Percentiles rank a stretch among this genome's conserved stretches.
Evolutionary conservation across 2,329 filamentous ascomycete genomes (phyloP).

Genomic region (Meredithiella fracta): DNA sequence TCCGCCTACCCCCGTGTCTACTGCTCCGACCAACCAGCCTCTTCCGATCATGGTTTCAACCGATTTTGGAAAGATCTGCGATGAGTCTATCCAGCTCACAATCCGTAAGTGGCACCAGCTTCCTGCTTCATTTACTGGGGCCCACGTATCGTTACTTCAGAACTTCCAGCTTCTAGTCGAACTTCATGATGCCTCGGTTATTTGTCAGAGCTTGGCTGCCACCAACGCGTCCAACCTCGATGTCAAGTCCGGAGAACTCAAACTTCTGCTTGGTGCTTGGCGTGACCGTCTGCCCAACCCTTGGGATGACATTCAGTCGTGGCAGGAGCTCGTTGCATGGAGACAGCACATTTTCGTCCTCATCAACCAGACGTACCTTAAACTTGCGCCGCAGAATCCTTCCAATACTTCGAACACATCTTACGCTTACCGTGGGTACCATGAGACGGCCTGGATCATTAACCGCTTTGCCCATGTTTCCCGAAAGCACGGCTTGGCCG

Average conservation of each 20-base stretch:
- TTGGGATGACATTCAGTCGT: conserved; percentile 98
- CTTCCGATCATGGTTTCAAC: conserved; percentile 24
- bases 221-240: conserved; percentile 80
- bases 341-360: conserved; percentile 96
- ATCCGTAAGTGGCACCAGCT: conserved; percentile 98
- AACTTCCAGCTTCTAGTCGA: conserved; percentile 98
- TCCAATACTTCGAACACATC: conserved; percentile 78
- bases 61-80: conserved; percentile 80
- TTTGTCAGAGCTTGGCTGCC: conserved; percentile 74
- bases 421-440: conserved; percentile 91
- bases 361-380: conserved; percentile 87
- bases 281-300: conserved; percentile 88
- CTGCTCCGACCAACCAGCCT: background rate
- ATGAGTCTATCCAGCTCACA: conserved; percentile 92
- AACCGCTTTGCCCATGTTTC: conserved; percentile 97
- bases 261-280: conserved; percentile 86
- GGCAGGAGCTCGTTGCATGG: conserved; percentile 99
- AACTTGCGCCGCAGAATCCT: conserved; percentile 55
- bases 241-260: conserved; percentile 86
- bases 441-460: conserved; percentile 99
- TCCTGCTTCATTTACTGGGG: conserved; percentile 82
- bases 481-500: conserved; percentile 86
- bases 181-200: conserved; percentile 90
- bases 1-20: background rate
- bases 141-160: conserved; percentile 85